Evolutionary conservation across 192 early-diverging fungal genomes (phyloP).

Genomic region (Linnemannia exigua): DNA sequence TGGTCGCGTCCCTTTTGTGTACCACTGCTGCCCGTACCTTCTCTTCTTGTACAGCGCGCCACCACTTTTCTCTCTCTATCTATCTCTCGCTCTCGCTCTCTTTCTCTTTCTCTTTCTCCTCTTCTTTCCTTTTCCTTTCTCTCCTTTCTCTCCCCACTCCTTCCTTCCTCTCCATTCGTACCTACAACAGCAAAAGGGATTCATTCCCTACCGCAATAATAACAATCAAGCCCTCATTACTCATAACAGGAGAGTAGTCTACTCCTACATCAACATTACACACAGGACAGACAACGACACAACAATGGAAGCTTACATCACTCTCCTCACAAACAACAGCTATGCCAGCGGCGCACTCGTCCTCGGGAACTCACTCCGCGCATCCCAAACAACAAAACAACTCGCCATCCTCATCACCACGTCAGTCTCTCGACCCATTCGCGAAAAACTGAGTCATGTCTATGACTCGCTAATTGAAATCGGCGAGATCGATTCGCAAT

Average conservation of each 20-base stretch:
- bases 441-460: constrained; percentile 65
- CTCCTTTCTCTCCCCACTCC: neutral
- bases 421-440: constrained; percentile 63
- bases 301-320: constrained; percentile 78
- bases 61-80: neutral
- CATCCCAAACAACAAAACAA: constrained; percentile 69
- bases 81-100: neutral
- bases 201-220: neutral
- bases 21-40: neutral
- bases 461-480: constrained; percentile 85
- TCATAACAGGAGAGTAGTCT: neutral
- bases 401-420: constrained; percentile 82
- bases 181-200: neutral
- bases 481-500: constrained; percentile 71
- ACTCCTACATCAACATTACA: neutral
- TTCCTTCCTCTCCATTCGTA: too few relatives aligned
- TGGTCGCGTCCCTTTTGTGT: neutral
- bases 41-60: neutral
- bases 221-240: neutral
- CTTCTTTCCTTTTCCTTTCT: neutral
- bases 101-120: constrained; percentile 3
- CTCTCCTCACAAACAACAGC: constrained; percentile 87
- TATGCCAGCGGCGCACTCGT: constrained; percentile 91
- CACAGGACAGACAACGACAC: neutral
- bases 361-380: constrained; percentile 81